Evolutionary conservation across 371 early-diverging fungal genomes (phyloP), one percentile per base, ranked within the genome.

Genomic region (Mucor racemosus): DNA sequence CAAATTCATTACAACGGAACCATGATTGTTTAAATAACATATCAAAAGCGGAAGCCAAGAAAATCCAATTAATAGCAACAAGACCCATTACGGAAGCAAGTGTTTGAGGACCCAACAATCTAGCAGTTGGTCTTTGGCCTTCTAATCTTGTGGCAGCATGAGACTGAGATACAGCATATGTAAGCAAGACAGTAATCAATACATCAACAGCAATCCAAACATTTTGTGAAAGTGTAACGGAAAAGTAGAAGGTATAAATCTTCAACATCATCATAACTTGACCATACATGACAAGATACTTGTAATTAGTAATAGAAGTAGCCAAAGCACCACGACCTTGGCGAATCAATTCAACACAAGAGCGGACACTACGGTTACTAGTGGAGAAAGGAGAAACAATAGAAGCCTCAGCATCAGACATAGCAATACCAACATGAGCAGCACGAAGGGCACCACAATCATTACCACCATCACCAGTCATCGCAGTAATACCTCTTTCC

Each of bases 391-490:
- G 93, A 31, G 96, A 88, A n/a, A 94, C 95, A 65, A 96, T 90
- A 21, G 90, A 92, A 1, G 94, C 90, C 73, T 94, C 95, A 40
- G 94, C 90, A 61, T 92, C 91, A 21, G 93, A 91, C 57, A 98
- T 85, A n/a, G 97, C 93, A 41, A 98, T 77, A 60, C 98, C 97
- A 21, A 93, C 95, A 68, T 96, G 95, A 13, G 97, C 92, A 41
- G 90, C 92, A 66, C 92, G 91, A 56, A 98, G 80, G 7, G 97
- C 99, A 60, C 94, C 96, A 68, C 94, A 93, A 76, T 98, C 99
- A 80, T 98, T 98, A 57, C 92, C 96, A 69, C 99, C 99, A 80
- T 98, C 99, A 62, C 99, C 99, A 68, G 93, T 92, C 93, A 95
- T 94, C 34, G 91, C 94, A 36, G 93, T 92, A 42, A 93, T 84